phyloP scores from a whole-genome alignment of 2,329 filamentous ascomycete genomes.

The Aspergillus sp. region DNA sequence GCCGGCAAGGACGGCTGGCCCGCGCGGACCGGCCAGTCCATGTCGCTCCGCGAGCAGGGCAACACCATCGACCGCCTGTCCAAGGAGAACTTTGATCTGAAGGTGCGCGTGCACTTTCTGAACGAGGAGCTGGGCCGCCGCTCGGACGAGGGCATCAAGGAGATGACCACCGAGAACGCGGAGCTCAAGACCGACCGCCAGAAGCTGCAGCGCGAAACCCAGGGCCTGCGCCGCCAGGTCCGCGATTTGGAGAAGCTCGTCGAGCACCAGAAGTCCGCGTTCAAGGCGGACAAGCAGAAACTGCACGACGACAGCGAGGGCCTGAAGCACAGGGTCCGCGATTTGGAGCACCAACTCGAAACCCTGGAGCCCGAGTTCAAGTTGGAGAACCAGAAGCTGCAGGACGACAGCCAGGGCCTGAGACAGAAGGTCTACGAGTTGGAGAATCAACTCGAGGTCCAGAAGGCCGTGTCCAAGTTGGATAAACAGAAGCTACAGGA shows the following conservation, averaged over 20 bases:
- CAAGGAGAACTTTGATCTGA: conserved; percentile 96
- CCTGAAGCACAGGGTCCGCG: conserved; percentile 69
- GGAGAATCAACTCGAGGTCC: conserved; percentile 63
- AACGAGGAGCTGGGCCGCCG: conserved; percentile 87
- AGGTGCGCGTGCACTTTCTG: conserved; percentile 94
- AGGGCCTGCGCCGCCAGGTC: conserved; percentile 66
- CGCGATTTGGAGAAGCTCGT: conserved; percentile 79
- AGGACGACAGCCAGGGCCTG: conserved; percentile 80
- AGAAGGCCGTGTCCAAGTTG: conserved; percentile 76
- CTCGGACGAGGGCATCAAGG: conserved; percentile 91
- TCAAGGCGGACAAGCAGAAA: conserved; percentile 82
- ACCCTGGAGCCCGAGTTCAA: too few species aligned
- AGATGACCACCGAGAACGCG: conserved; percentile 96
- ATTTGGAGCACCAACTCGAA: conserved; percentile 73
- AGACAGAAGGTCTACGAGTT: conserved; percentile 75
- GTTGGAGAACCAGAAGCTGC: conserved; percentile 76
- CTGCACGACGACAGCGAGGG: conserved; percentile 85
- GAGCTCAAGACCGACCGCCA: conserved; percentile 85
- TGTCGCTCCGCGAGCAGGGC: conserved; percentile 95
- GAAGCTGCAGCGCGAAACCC: conserved; percentile 83
- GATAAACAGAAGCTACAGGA: conserved; percentile 80
- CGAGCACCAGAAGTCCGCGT: conserved; percentile 53
- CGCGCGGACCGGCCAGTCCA: conserved; percentile 53
- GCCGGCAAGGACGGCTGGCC: too few species aligned
- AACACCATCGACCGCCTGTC: conserved; percentile 92